These are phyloP conservation scores for Kazachstania psychrophila DNA, from an alignment of 805 yeast species.

Conservation along the genomic window DNA sequence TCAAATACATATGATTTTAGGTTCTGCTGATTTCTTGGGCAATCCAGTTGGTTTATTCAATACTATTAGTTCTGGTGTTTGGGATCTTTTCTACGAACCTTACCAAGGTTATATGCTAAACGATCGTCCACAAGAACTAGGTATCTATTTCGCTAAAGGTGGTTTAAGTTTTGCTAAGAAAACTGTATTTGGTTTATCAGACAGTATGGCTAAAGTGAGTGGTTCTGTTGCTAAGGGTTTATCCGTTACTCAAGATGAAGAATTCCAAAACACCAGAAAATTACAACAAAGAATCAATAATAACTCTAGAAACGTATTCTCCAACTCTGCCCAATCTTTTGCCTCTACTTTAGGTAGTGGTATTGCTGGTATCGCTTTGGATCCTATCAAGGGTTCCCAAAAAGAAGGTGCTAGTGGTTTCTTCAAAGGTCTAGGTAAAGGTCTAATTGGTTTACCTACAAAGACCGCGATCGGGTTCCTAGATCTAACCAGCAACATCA, in stretches of 20 bases:
- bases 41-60: slow-evolving; percentile 96
- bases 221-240: slow-evolving; percentile 93
- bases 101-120: slow-evolving; percentile 90
- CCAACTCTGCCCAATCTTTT: slow-evolving; percentile 81
- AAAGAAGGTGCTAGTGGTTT: slow-evolving; percentile 87
- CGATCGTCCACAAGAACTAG: slow-evolving; percentile 92
- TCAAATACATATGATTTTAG: slow-evolving; percentile 85
- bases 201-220: slow-evolving; percentile 84
- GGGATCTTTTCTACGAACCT: slow-evolving; percentile 95
- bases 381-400: slow-evolving; percentile 86
- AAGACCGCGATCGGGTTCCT: slow-evolving; percentile 93
- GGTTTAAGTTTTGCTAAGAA: slow-evolving; percentile 89
- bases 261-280: slow-evolving; percentile 75
- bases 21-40: slow-evolving; percentile 93
- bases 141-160: slow-evolving; percentile 93
- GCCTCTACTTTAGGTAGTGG: slow-evolving; percentile 84
- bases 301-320: slow-evolving; percentile 77
- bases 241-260: slow-evolving; percentile 76
- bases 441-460: slow-evolving; percentile 91
- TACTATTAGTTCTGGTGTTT: slow-evolving; percentile 85
- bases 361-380: slow-evolving; percentile 77
- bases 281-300: slow-evolving; percentile 64
- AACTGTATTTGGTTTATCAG: slow-evolving; percentile 90
- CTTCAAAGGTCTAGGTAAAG: slow-evolving; percentile 88
- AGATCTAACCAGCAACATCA: slow-evolving; percentile 83